Evolutionary conservation across 192 early-diverging fungal genomes (phyloP), one percentile per base, ranked within the genome.

Genomic region (Globomyces pollinis-pini): DNA sequence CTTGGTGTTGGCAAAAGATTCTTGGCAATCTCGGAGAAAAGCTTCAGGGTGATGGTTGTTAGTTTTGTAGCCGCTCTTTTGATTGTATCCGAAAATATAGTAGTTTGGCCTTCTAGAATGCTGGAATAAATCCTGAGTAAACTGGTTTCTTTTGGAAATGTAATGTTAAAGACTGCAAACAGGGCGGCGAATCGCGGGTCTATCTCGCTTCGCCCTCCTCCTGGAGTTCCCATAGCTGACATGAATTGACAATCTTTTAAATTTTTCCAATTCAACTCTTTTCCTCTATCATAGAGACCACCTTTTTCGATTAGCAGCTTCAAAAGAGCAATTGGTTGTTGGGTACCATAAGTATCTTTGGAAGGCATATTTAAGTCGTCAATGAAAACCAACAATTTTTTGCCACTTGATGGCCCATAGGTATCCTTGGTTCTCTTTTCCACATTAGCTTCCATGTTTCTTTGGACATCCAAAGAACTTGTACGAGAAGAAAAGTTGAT

Each of bases 381-480:
- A 12, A 82, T 66, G 45, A 78, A 82, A 2, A 77, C 74, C 53
- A 82, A 53, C 41, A 82, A 65, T 2, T 69, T 24, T 62, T 77
- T 79, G 2, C 77, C 77, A 1, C 71, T 75, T 0, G 70, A 58
- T 1, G 80, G 80, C 6, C 80, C 80, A 50, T 82, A 82, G 23
- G 80, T 82, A 49, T 82, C 80, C 53, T 82, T 82, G 15, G 80
- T 82, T 20, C 80, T 57, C 45, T 82, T 82, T 53, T 82, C 80
- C 1, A 82, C 73, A 45, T 82, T 82, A 1, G 67, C 80, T 60
- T 82, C 80, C 63, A 82, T 32, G 49, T 82, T 82, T 55, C 72
- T 59, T 57, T 82, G 80, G 28, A 82, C 75, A 66, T 82, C 77
- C 20, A 82, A 54, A 2, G 80, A 82, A 11, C 61, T 82, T 1